Percentiles rank a stretch among this genome's conserved stretches.
Evolutionary conservation across 495 filamentous ascomycete genomes (phyloP).

Genomic region (Daldinia concentrica): DNA sequence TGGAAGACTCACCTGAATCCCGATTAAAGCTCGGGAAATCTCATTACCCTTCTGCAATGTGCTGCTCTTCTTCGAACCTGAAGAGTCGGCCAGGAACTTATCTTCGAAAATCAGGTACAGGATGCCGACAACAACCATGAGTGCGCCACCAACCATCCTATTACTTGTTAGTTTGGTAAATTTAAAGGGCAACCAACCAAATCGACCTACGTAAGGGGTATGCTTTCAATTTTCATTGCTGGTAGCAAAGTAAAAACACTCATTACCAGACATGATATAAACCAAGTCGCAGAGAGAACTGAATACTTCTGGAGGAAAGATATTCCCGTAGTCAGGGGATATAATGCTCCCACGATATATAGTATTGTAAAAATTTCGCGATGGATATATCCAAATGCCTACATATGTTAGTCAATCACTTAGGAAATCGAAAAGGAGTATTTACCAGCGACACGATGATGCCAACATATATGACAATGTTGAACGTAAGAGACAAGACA

Average conservation of each 20-base stretch:
- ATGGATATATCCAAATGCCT: constrained; percentile 83
- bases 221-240: constrained; percentile 82
- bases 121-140: constrained; percentile 83
- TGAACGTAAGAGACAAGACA: constrained; percentile 66
- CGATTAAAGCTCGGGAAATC: constrained; percentile 55
- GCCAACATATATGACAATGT: constrained; percentile 70
- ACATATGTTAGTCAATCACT: constrained; percentile 25
- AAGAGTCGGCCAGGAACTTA: constrained; percentile 63
- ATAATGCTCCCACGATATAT: constrained; percentile 77
- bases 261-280: constrained; percentile 79
- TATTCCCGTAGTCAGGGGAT: constrained; percentile 79
- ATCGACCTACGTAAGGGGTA: constrained; percentile 75
- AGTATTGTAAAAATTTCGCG: constrained; percentile 86
- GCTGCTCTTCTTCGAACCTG: constrained; percentile 41
- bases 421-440: background rate
- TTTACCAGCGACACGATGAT: constrained; percentile 84
- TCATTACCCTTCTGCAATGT: constrained; percentile 38
- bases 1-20: constrained; percentile 48
- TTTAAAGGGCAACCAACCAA: background rate
- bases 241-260: constrained; percentile 90
- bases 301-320: constrained; percentile 73
- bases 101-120: constrained; percentile 87
- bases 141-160: constrained; percentile 76
- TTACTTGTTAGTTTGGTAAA: constrained; percentile 43
- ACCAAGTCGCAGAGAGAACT: constrained; percentile 76